phyloP scores from a whole-genome alignment of 805 yeast genomes.

The Pichia membranifaciens region DNA sequence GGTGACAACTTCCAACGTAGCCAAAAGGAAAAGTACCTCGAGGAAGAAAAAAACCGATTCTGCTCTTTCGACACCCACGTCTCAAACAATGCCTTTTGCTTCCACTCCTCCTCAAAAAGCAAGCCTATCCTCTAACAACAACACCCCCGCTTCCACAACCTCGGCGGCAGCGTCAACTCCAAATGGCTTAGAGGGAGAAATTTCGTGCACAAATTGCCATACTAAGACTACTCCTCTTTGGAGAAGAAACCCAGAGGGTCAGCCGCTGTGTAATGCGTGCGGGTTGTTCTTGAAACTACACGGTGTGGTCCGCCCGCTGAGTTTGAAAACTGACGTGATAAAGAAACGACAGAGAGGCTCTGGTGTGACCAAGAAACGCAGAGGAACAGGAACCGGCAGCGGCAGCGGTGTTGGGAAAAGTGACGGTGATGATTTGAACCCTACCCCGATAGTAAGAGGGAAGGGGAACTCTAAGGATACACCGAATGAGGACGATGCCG shows the following conservation, averaged over 20 bases:
- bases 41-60: slow-evolving; percentile 14
- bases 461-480: slow-evolving; percentile 3
- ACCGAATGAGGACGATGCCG: slow-evolving; percentile 1
- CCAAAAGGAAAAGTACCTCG: slow-evolving; percentile 8
- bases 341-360: slow-evolving; percentile 76
- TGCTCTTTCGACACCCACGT: background rate
- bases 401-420: slow-evolving; percentile 12
- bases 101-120: background rate
- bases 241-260: slow-evolving; percentile 90
- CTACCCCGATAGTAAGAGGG: slow-evolving; percentile 32
- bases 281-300: slow-evolving; percentile 88
- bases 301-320: slow-evolving; percentile 91
- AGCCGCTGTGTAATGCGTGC: slow-evolving; percentile 93
- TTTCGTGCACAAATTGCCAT: slow-evolving; percentile 76
- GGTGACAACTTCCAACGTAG: slow-evolving; percentile 9
- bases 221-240: slow-evolving; percentile 92
- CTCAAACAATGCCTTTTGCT: background rate
- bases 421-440: slow-evolving; percentile 47
- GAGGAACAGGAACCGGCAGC: slow-evolving; percentile 8
- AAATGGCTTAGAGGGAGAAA: slow-evolving; percentile 14
- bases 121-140: slow-evolving; percentile 6
- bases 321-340: slow-evolving; percentile 57
- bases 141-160: slow-evolving; percentile 8
- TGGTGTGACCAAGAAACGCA: slow-evolving; percentile 24
- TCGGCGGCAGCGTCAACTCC: slow-evolving; percentile 3